Conservation (phyloP, 2,329 filamentous ascomycete species). For the Penicillium brasilianum region DNA sequence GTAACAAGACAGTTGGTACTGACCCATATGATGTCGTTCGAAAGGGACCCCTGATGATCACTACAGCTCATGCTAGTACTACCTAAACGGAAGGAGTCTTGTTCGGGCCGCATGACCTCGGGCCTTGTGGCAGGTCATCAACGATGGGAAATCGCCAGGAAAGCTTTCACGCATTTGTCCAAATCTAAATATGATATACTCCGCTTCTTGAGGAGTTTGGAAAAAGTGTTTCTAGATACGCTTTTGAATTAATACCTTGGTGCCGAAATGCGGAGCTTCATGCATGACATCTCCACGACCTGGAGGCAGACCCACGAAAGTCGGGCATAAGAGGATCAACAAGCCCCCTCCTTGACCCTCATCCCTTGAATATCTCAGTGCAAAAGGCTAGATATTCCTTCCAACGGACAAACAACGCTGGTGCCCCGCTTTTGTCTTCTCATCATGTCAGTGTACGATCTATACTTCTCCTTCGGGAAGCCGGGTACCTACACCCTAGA, state of each 20-base stretch:
- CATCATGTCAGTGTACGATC: slow-evolving; percentile 12
- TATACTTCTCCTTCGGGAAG: slow-evolving; percentile 11
- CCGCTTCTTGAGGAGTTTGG: background rate
- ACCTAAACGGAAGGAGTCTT: background rate
- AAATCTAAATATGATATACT: background rate
- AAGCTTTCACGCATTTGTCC: background rate
- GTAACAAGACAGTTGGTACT: background rate
- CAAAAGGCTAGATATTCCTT: background rate
- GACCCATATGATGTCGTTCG: background rate
- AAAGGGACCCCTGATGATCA: background rate
- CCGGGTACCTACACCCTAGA: slow-evolving; percentile 10
- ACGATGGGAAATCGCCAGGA: background rate
- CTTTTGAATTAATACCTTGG: background rate
- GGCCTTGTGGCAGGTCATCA: background rate
- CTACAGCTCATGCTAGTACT: background rate
- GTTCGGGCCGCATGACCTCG: background rate
- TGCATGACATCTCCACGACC: background rate
- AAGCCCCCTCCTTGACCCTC: background rate
- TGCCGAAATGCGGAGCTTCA: background rate
- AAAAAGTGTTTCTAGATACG: background rate
- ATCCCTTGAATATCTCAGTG: too few species aligned
- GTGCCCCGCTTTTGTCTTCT: background rate
- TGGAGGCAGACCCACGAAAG: background rate
- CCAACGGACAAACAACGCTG: background rate
- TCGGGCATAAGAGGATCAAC: background rate